Evolutionary conservation across 495 filamentous ascomycete genomes (phyloP), one percentile per base, ranked within the genome.

Genomic region (Ramalina intermedia): DNA sequence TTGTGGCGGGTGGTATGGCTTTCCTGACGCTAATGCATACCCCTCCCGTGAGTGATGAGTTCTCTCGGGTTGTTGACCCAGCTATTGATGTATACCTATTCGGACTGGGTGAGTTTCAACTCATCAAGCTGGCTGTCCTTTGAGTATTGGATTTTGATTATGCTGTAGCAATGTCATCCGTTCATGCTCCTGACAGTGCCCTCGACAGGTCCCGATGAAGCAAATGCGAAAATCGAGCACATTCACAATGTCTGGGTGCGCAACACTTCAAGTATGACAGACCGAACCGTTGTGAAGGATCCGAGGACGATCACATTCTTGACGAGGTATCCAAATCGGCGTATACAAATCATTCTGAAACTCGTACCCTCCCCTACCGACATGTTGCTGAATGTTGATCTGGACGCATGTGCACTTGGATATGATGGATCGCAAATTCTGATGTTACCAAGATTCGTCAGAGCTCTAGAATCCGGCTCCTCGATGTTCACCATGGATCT

Each of bases 371-470:
- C 49, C 37, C 53, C 56, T 1, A 56, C 54, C 12, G 56, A 65
- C n/a, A 51, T 66, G 0, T 45, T 67, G 14, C 51, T 67, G 17
- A 59, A 59, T 41, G 62, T 65, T 43, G 64, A 67, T 26, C 57
- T 67, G n/a, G 65, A 67, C 49, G 54, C 56, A 24, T 65, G 61
- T 37, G 64, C 65, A 37, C 54, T 67, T 27, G 65, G 64, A 1
- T 67, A 58, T 24, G 49, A 67, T 49, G 64, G 64, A 0, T 49
- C 24, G 8, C 49, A 47, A 13, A 55, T 67, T 13, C 17, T 63
- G 3, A 67, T 67, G 64, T 59, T 67, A 38, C 64, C 64, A 20
- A 57, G 65, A 12, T 59, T 57, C 33, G 64, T 61, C 13, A 55
- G 64, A 36, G 61, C 65, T 6, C 37, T 67, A 17, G 64, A 67